Conservation (phyloP, 495 filamentous ascomycete genomes). For the Amniculicola lignicola region DNA sequence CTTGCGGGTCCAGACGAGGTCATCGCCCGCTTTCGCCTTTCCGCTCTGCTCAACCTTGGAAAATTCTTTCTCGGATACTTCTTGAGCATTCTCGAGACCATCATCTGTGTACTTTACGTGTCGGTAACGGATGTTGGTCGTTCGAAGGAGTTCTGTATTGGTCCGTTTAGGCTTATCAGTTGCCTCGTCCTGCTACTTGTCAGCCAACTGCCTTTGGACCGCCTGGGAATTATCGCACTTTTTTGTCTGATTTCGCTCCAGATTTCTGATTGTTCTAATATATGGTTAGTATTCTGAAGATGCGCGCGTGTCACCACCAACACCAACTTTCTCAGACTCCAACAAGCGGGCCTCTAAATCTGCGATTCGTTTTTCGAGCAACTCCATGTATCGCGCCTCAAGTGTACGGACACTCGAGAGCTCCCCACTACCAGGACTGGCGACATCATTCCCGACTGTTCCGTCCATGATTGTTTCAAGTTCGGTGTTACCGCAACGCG, state of each 20-base stretch:
- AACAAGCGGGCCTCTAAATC: background rate
- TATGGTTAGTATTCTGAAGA: too few species aligned
- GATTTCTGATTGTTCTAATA: too few species aligned
- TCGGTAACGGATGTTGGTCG: background rate
- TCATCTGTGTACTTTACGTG: background rate
- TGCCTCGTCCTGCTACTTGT: background rate
- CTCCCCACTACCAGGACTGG: background rate
- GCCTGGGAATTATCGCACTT: too few species aligned
- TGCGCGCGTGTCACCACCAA: too few species aligned
- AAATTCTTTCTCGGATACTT: background rate
- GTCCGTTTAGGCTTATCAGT: background rate
- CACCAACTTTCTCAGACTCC: background rate
- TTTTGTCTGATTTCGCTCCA: too few species aligned
- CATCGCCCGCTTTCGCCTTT: background rate
- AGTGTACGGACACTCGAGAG: background rate
- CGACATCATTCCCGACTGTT: background rate
- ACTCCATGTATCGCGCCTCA: constrained; percentile 1
- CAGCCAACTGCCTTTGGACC: too few species aligned
- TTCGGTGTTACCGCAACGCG: too few species aligned
- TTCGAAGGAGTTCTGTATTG: background rate
- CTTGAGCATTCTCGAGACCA: background rate
- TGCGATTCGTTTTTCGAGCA: constrained; percentile 4
- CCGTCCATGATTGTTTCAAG: background rate
- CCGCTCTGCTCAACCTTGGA: background rate
- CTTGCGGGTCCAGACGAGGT: constrained; percentile 1